Evolutionary conservation across 2,329 filamentous ascomycete genomes (phyloP).

Genomic region (Colletotrichum kahawae): DNA sequence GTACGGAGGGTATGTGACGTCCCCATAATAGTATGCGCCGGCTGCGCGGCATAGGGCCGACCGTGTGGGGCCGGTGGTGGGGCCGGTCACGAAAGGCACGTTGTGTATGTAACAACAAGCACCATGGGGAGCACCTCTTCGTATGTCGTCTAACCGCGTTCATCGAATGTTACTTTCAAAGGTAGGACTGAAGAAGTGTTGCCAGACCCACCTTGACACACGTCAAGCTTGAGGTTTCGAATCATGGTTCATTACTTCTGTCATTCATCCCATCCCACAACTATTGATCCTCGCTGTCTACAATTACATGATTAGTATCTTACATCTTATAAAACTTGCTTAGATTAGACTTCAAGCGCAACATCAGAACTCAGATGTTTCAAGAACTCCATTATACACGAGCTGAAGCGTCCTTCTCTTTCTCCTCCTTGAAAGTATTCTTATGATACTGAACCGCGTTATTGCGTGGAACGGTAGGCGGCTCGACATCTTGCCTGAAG

Average conservation of each 20-base stretch:
- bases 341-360: not conserved
- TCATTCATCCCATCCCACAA: not conserved
- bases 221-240: not conserved
- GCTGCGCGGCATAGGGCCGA: not conserved
- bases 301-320: not conserved
- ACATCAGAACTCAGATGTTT: not conserved
- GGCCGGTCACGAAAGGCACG: not conserved
- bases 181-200: not conserved
- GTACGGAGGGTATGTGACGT: no score
- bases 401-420: not conserved
- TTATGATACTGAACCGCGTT: not conserved
- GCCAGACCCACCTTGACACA: not conserved
- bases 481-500: slow-evolving; percentile 17
- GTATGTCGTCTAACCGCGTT: fast-evolving
- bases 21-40: not conserved
- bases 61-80: not conserved
- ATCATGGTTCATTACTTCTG: not conserved
- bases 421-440: not conserved
- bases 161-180: not conserved
- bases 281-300: not conserved
- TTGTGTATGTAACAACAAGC: not conserved
- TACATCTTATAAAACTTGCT: not conserved
- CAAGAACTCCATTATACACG: not conserved
- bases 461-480: slow-evolving; percentile 14
- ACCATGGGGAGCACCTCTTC: not conserved